Base-by-base conservation (phyloP, 192 early-diverging fungal genomes). In the Coemansia sp. region DNA sequence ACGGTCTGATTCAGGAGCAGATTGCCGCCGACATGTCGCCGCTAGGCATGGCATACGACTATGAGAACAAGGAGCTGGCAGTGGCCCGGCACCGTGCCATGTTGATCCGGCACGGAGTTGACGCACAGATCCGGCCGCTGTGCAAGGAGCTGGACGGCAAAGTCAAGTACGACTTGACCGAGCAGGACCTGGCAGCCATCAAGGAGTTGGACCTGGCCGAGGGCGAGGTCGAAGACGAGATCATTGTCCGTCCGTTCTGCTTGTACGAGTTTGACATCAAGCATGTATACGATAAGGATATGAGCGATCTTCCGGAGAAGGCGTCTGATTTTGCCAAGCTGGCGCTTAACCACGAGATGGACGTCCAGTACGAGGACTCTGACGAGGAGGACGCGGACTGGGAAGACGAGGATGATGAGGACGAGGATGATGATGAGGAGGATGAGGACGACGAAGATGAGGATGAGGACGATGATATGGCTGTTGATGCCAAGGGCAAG, bases 331-430 rank as follows among this genome's bases (percentile, higher is more conserved):
- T 82, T 73, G 74, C 74, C 53, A 72, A 76, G 67, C 49, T 82
- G 60, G 74, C 79, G 2, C 70, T 82, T 8, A 67, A 82, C 52
- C 74, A 82, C 57, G 79, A 82, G 70, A 76, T 82, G 74, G 74
- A 76, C 70, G 72, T 66, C 56, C 58, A 58, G 32, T 76, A 76
- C 54, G 79, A 82, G 54, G 67, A 82, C 35, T 67, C 66, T 2
- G 73, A 75, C 7, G 79, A 82, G 25, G 79, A 82, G 27, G 79
- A 67, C 21, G 63, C 60, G n/a, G 56, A 37, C 29, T 66, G 67
- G 21, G 65, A 72, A 12, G 70, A 65, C 0, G 76, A 73, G 7
- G 76, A 74, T 10, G 77, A 80, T 1, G 78, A 75, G 3, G 69
- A 74, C 6, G 72, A 74, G 1, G 56, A 61, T 1, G 65, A 69